Evolutionary conservation across 441 rosid species (phyloP).

Genomic region (Syzygium syzygioides): DNA sequence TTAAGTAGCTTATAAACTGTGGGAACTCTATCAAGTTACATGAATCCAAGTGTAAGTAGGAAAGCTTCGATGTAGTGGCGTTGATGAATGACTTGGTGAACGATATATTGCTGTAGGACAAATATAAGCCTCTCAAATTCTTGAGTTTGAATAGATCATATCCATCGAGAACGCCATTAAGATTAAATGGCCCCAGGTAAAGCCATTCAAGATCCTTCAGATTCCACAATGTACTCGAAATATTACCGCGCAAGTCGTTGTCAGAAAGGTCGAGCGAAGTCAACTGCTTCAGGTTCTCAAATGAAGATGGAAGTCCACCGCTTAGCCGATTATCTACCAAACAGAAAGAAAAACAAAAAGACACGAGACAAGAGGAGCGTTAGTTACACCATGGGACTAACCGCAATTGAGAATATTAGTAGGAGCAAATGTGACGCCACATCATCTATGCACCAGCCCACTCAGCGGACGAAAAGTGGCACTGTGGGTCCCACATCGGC

Average conservation of each 20-base stretch:
- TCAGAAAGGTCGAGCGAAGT: fast-evolving
- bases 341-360: neutral
- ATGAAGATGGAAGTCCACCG: neutral
- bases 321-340: neutral
- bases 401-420: too few relatives aligned
- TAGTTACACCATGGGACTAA: neutral
- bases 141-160: neutral
- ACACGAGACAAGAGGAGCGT: neutral
- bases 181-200: fast-evolving
- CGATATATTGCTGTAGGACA: neutral
- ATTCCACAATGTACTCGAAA: neutral
- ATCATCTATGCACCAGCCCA: too few relatives aligned
- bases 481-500: too few relatives aligned
- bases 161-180: neutral
- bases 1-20: neutral
- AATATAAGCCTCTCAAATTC: fast-evolving
- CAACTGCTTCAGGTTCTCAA: neutral
- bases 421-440: too few relatives aligned
- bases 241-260: neutral
- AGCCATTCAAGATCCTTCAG: fast-evolving
- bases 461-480: too few relatives aligned
- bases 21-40: neutral
- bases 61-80: fast-evolving
- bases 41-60: fast-evolving
- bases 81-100: neutral